These are phyloP conservation scores for Petunia secreta DNA, from an alignment of 257 asterid genomes.

Conservation along the genomic window DNA sequence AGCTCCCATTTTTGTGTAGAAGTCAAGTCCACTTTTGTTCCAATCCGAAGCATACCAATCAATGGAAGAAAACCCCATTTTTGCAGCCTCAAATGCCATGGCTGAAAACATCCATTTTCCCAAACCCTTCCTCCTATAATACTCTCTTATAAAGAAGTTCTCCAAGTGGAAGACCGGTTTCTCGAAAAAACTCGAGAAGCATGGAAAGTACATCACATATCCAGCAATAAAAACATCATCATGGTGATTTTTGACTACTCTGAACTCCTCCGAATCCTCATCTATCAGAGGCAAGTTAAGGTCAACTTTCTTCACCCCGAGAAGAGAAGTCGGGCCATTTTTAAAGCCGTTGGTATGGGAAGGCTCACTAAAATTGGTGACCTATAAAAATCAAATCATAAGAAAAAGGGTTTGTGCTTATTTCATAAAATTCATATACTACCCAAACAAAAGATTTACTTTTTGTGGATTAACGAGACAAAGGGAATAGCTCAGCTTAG, in stretches of 20 bases:
- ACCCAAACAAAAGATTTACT: no score
- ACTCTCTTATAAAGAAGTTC: not conserved
- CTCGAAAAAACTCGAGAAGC: slow-evolving; percentile 4
- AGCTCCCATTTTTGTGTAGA: not conserved
- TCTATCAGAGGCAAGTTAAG: slow-evolving; percentile 1
- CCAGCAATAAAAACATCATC: not conserved
- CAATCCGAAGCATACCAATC: not conserved
- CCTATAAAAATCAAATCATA: not conserved
- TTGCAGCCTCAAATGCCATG: not conserved
- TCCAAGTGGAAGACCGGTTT: not conserved
- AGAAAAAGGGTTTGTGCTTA: no score
- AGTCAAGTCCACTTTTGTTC: not conserved
- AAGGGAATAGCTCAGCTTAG: no score
- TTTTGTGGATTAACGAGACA: no score
- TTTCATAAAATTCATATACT: no score
- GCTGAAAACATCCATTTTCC: slow-evolving; percentile 23
- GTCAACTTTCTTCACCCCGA: not conserved
- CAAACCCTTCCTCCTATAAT: not conserved
- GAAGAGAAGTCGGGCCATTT: no score
- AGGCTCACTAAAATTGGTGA: not conserved
- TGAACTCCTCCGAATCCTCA: not conserved
- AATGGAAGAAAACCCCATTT: not conserved
- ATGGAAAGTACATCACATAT: slow-evolving; percentile 8
- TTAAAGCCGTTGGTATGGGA: no score
- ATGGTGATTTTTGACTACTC: not conserved